A percentile compares a stretch with the other conserved stretches of the same genome.
phyloP scores from a whole-genome alignment of 208 protist species.

The Trypanosoma vivax region DNA sequence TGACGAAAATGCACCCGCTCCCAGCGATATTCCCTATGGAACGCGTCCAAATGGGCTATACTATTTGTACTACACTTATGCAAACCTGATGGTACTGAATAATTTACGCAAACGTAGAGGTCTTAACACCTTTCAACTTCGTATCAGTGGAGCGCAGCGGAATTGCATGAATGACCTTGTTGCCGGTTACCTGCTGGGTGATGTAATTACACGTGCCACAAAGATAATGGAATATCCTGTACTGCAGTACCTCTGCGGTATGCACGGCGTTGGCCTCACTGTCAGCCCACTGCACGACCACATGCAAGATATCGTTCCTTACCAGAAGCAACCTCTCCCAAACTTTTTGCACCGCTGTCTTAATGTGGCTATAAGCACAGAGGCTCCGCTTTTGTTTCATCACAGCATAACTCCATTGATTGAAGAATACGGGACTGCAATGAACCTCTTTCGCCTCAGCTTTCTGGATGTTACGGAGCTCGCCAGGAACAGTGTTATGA shows the following conservation, averaged over 20 bases:
- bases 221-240: constrained; percentile 90
- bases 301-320: constrained; percentile 90
- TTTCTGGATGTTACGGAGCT: constrained; percentile 87
- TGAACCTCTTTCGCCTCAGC: constrained; percentile 81
- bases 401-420: constrained; percentile 68
- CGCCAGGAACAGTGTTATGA: constrained; percentile 81
- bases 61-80: constrained; percentile 97
- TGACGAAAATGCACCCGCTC: constrained; percentile 34
- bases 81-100: constrained; percentile 96
- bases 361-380: constrained; percentile 95
- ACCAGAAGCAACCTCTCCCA: constrained; percentile 92
- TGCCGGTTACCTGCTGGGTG: constrained; percentile 90
- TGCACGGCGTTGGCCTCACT: constrained; percentile 94
- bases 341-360: constrained; percentile 93
- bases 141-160: constrained; percentile 89
- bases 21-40: constrained; percentile 52
- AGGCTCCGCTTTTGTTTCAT: constrained; percentile 92
- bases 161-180: constrained; percentile 86
- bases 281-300: constrained; percentile 97
- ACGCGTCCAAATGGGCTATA: constrained; percentile 95
- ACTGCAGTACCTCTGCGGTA: constrained; percentile 97
- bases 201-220: constrained; percentile 95
- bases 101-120: constrained; percentile 68
- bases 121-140: constrained; percentile 82
- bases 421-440: constrained; percentile 88